Base-by-base conservation (phyloP, 2,329 filamentous ascomycete genomes). In the Xylaria sp. region DNA sequence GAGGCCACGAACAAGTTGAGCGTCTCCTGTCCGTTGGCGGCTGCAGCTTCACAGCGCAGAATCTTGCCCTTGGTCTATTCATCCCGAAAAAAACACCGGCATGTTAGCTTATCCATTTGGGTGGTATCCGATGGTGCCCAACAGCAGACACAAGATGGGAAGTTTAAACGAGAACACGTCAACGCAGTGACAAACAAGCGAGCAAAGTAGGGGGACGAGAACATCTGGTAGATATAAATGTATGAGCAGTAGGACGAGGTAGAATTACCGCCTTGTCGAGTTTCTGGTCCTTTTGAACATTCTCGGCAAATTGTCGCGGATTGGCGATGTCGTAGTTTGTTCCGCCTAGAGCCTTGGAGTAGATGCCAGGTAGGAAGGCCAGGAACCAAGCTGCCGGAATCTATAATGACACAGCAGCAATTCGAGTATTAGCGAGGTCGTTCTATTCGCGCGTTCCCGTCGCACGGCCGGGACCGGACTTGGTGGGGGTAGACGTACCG, bases 1-100 rank as follows among this genome's bases (percentile, higher is more conserved):
- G 76, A 81, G 2, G 65, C 68, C 18, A 70, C 50, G 54, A 73
- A 76, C 50, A 76, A 23, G 48, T 54, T 31, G 25, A 76, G 28
- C 7, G 71, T 73, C 60, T 76, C 75, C 44, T 64, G 61, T 41
- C 62, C 74, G 65, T 76, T 76, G 50, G 69, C 60, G 7, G 59
- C 52, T 6, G 74, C 74, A 1, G 70, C 71, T 28, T 75, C 67
- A 50, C 61, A 65, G 50, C 74, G 73, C 23, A 72, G 8, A 44
- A 76, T 73, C 58, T 69, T 73, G 59, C 56, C 55, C 58, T 75
- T 76, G 48, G 65, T 71, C 75, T 76, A 50, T 69, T 34, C n/a
- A 13, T 44, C 25, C 46, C 54, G 23, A 37, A 44, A 37, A 37
- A 23, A 28, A 34, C 3, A 25, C n/a, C 2, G 28, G 5, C 28